Base-by-base conservation (phyloP, 2,329 filamentous ascomycete species). In the Rhinocladiella similis region DNA sequence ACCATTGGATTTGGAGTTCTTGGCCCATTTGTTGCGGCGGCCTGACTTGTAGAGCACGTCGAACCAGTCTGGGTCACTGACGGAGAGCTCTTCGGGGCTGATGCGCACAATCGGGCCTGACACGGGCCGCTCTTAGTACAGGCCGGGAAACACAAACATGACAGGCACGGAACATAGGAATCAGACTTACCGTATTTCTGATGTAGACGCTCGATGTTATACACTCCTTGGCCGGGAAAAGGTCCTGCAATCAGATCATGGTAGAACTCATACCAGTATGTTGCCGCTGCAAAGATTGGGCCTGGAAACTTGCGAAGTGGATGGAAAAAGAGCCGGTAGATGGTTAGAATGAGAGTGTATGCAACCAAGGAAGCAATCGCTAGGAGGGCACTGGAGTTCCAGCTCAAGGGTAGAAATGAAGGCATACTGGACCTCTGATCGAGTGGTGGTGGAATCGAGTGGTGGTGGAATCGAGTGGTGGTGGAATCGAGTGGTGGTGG, bases 221-320 rank as follows among this genome's bases (percentile, higher is more conserved):
- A 71, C 18, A 68, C 62, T 56, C 69, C 72, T 54, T 62, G 62
- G 36, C 70, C 69, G 10, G 47, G 47, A n/a, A 59, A 52, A 13
- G 50, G 50, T 7, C 50, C 38, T 9, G 36, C 46, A 16, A 68
- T 50, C 14, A 69, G 60, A 47, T 70, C 67, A 27, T 65, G 62
- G 41, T 69, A 69, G 39, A 63, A 61, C 25, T 69, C 67, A 51
- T 69, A 68, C 54, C 58, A 61, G 29, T 54, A 63, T 35, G 63
- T 69, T 12, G 66, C 22, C 7, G 62, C 64, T 16, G 68, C 70
- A 9, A 72, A 41, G 41, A 63, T 68, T 1, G 71, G 70, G 14
- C 71, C 71, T 2, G 70, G 71, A 46, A 72, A 67, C 14, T 65
- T 64, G 6, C 68, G 63, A 16, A 73, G 47, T 14, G 70, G 71